Evolutionary conservation across 106 monocot genomes (phyloP).

Genomic region (Cymbidium sinense): DNA sequence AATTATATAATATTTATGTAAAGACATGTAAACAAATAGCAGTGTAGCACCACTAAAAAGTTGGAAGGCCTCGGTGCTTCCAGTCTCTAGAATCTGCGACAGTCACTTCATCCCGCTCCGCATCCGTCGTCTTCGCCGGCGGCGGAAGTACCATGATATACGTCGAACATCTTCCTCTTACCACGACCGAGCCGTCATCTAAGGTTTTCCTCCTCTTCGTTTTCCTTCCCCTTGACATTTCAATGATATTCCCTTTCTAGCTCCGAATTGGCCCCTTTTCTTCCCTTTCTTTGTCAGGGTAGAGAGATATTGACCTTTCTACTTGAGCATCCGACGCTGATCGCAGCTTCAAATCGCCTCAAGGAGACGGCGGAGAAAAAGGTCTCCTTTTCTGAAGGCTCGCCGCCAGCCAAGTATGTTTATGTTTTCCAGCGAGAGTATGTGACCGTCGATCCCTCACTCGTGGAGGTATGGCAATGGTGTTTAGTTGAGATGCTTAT

Average conservation of each 20-base stretch:
- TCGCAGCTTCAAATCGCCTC: constrained; percentile 44
- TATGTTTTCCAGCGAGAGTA: constrained; percentile 90
- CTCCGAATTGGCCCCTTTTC: not conserved
- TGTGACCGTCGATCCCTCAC: constrained; percentile 67
- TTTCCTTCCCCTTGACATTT: not conserved
- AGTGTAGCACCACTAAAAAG: too few species aligned
- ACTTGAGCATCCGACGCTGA: constrained; percentile 48
- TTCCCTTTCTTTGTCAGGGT: constrained; percentile 4
- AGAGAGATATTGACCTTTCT: constrained; percentile 34
- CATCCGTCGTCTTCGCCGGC: not conserved
- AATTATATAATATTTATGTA: too few species aligned
- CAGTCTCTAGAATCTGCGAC: too few species aligned
- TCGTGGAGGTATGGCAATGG: constrained; percentile 39
- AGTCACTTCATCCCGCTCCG: too few species aligned
- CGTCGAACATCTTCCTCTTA: constrained; percentile 27
- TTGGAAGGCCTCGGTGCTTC: too few species aligned
- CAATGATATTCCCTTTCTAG: not conserved
- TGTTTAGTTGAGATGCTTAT: not conserved
- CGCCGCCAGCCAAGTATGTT: constrained; percentile 36
- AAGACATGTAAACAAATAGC: too few species aligned
- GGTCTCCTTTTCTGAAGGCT: constrained; percentile 22
- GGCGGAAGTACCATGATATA: constrained; percentile 23
- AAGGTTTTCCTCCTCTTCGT: not conserved
- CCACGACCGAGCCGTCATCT: not conserved
- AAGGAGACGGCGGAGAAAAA: constrained; percentile 35